Conservation (phyloP, 108 stramenopile species). For the Cylindrotheca fusiformis region DNA sequence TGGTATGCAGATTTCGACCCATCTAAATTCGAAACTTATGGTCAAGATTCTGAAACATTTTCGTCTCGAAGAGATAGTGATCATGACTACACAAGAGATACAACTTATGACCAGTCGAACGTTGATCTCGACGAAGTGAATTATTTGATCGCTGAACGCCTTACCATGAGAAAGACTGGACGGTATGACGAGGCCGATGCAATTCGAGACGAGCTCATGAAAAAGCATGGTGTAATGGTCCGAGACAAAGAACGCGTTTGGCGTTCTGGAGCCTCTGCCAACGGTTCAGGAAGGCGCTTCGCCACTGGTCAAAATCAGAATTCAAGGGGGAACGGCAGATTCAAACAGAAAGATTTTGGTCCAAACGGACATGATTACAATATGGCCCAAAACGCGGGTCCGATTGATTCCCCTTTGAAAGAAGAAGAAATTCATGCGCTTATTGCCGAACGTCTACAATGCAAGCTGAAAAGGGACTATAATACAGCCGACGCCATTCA, state of each 20-base stretch:
- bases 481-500: conserved; percentile 59
- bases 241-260: conserved; percentile 39
- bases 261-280: conserved; percentile 35
- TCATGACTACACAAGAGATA: conserved; percentile 56
- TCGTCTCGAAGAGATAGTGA: neutral
- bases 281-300: conserved; percentile 29
- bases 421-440: conserved; percentile 62
- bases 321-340: conserved; percentile 1
- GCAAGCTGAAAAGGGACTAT: conserved; percentile 56
- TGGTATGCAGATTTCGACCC: conserved; percentile 48
- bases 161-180: conserved; percentile 31
- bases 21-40: conserved; percentile 15
- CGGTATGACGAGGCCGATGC: conserved; percentile 75
- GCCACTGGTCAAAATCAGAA: neutral
- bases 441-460: conserved; percentile 57
- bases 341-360: conserved; percentile 44
- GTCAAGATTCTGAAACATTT: neutral
- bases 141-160: conserved; percentile 40
- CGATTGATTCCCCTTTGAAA: conserved; percentile 34
- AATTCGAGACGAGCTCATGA: conserved; percentile 56
- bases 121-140: conserved; percentile 49
- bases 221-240: conserved; percentile 41
- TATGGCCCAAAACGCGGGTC: conserved; percentile 36
- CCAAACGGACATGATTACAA: conserved; percentile 78
- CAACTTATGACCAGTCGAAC: conserved; percentile 39